Evolutionary conservation across 768 basidiomycete species (phyloP).

Genomic region (Serendipita indica): DNA sequence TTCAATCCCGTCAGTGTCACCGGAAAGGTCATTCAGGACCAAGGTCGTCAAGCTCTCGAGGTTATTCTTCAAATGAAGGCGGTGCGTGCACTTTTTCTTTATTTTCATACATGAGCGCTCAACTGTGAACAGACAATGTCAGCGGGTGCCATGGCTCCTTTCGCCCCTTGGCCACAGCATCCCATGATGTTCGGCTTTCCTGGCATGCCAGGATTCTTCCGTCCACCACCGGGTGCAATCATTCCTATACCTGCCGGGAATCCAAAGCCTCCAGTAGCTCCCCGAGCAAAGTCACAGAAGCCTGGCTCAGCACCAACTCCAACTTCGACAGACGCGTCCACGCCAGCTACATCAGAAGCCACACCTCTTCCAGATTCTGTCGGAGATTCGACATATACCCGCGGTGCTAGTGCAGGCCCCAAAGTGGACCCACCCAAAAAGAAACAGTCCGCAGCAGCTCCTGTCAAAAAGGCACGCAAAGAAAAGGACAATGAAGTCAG

Average conservation of each 20-base stretch:
- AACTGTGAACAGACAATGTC: neutral
- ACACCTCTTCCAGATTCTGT: neutral
- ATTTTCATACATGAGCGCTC: no score
- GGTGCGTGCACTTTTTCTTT: no score
- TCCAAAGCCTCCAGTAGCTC: no score
- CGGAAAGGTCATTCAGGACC: neutral
- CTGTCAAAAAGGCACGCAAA: neutral
- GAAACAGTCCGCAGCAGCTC: neutral
- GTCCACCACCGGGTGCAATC: neutral
- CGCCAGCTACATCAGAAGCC: neutral
- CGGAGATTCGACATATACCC: neutral
- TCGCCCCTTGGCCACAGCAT: neutral
- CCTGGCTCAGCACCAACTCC: neutral
- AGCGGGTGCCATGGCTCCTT: neutral
- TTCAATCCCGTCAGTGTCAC: constrained; percentile 6
- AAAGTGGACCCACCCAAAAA: neutral
- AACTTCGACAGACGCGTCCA: neutral
- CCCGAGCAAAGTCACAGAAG: neutral
- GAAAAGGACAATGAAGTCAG: neutral
- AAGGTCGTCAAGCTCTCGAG: constrained; percentile 4
- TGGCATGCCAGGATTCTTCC: neutral
- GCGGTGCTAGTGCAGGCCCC: neutral
- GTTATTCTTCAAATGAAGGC: constrained; percentile 1
- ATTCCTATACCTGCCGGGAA: neutral
- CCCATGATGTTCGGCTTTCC: constrained; percentile 5